Evolutionary conservation across 257 asterid genomes (phyloP), one percentile per base, ranked within the genome.

Genomic region (Lavandula angustifolia): DNA sequence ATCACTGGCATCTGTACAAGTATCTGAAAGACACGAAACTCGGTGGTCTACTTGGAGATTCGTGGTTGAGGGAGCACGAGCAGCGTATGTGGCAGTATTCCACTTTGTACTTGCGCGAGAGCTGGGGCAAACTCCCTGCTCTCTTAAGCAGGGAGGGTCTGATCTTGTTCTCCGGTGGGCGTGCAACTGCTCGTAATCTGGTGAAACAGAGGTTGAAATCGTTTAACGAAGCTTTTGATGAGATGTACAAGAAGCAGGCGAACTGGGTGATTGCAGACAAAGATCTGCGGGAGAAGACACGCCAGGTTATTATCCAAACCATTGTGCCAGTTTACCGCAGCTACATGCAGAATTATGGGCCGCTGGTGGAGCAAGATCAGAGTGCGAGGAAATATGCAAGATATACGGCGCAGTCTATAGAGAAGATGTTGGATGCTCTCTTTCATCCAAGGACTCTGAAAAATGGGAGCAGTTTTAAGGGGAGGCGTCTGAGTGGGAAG

Each of bases 271-370:
- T 92, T 13, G 35, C 76, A 32, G 98, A 92, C 72, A 84, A 77
- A 44, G 98, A 84, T 49, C 37, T 89, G 41, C 74, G 91, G 62
- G 92, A 85, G 69, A 87, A 79, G 82, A 72, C 79, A 3, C 41
- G 82, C 33, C 92, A 81, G 73, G 79, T 67, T 33, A 79, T 83
- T 43, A 78, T 75, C 22, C 95, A 92, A 75, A 77, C 94, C 1
- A 70, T 85, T 5, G 96, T 92, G 43, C 98, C 98, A 8, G 95
- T 92, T 32, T 92, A 88, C 16, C 88, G 95, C 7, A 89, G 96
- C 83, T 92, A 85, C 82, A 85, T 92, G 95, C 96, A 89, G 74
- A 89, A 92, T 64, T 92, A 92, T 9, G 94, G 96, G 14, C 92
- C 96, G 3, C 62, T 92, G 77, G 96, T 92, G 42, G 98, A 92